These are phyloP conservation scores for Vicia villosa DNA, from an alignment of 306 rosid genomes.

Conservation along the genomic window DNA sequence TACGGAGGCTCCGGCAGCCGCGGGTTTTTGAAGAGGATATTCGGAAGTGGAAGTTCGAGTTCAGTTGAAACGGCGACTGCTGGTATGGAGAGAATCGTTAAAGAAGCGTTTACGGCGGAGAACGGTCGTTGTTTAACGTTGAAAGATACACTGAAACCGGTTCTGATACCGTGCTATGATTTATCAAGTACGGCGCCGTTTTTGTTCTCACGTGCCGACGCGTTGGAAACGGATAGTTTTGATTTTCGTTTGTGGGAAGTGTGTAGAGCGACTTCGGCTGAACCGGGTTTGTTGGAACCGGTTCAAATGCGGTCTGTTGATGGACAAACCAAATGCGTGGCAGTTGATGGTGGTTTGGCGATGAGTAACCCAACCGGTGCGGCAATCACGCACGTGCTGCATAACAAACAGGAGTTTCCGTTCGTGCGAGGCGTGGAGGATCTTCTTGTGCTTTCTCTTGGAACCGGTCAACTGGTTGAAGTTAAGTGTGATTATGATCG, in stretches of 20 bases:
- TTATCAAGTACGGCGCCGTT: conserved; percentile 93
- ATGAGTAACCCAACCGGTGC: conserved; percentile 95
- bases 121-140: conserved; percentile 61
- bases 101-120: conserved; percentile 66
- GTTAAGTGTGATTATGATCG: conserved; percentile 61
- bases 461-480: conserved; percentile 79
- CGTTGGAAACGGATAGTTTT: conserved; percentile 85
- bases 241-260: conserved; percentile 96
- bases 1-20: conserved; percentile 35
- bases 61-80: conserved; percentile 46
- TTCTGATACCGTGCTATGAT: conserved; percentile 90
- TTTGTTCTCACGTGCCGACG: conserved; percentile 96
- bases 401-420: conserved; percentile 96
- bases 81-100: conserved; percentile 69
- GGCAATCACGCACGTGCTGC: conserved; percentile 98
- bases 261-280: conserved; percentile 92
- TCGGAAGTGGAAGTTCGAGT: conserved; percentile 40
- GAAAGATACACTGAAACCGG: conserved; percentile 91
- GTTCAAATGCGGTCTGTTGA: conserved; percentile 78
- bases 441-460: conserved; percentile 81
- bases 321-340: conserved; percentile 67
- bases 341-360: conserved; percentile 84
- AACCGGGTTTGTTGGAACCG: conserved; percentile 78
- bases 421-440: conserved; percentile 99
- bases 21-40: conserved; percentile 45